These are phyloP conservation scores for Paxillus rubicundulus DNA, from an alignment of 768 basidiomycete genomes.

Conservation along the genomic window DNA sequence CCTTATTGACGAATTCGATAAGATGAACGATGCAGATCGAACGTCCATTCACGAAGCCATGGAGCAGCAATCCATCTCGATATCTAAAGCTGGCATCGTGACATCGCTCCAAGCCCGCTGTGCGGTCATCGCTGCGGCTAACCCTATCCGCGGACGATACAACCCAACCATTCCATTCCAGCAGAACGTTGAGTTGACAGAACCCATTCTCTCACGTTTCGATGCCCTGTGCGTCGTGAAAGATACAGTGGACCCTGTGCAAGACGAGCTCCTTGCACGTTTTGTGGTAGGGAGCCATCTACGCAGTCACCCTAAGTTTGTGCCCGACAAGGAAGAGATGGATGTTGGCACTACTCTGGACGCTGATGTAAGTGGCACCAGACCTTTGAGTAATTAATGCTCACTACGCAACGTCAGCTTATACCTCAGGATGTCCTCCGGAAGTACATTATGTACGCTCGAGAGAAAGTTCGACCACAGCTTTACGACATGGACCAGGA, in stretches of 20 bases:
- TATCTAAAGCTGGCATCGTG: conserved; percentile 98
- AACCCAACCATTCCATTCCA: conserved; percentile 98
- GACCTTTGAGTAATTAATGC: neutral
- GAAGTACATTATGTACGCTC: conserved; percentile 99
- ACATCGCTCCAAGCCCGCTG: conserved; percentile 98
- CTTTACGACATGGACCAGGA: conserved; percentile 94
- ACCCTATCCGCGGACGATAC: conserved; percentile 95
- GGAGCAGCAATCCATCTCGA: conserved; percentile 99
- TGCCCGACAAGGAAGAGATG: conserved; percentile 84
- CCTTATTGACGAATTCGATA: conserved; percentile 98
- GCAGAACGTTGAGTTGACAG: conserved; percentile 97
- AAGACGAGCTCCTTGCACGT: conserved; percentile 92
- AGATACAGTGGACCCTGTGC: conserved; percentile 94
- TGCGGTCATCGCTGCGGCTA: conserved; percentile 96
- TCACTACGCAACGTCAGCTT: conserved; percentile 50
- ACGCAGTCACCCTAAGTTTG: conserved; percentile 92
- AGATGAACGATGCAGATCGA: conserved; percentile 98
- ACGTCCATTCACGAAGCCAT: conserved; percentile 99
- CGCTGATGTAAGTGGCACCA: conserved; percentile 69
- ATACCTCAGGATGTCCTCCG: conserved; percentile 95
- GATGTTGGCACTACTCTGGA: conserved; percentile 87
- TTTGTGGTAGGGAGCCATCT: conserved; percentile 99
- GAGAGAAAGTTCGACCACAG: conserved; percentile 90
- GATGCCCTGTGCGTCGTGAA: conserved; percentile 98
- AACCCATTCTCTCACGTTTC: conserved; percentile 97